Evolutionary conservation across 2,329 filamentous ascomycete species (phyloP).

Genomic region (Paecilomyces formosus): DNA sequence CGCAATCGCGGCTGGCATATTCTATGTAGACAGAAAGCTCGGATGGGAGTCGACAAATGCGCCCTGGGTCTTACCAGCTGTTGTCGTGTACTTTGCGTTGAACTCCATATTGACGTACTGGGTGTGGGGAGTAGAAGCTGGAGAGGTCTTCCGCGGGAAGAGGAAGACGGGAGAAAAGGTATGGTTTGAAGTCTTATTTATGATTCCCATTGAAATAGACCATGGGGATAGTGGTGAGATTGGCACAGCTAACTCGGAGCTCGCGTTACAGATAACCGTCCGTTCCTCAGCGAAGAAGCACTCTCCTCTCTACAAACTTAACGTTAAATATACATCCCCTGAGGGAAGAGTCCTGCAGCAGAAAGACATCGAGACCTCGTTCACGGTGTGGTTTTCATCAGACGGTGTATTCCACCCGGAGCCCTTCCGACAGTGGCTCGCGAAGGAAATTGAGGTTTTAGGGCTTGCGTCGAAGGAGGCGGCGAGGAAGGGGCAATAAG

Average conservation of each 20-base stretch:
- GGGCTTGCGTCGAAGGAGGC: constrained; percentile 39
- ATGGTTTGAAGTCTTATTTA: constrained; percentile 12
- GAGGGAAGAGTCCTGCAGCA: constrained; percentile 33
- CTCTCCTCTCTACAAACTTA: constrained; percentile 71
- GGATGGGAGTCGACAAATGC: constrained; percentile 80
- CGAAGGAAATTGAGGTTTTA: constrained; percentile 49
- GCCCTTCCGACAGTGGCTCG: constrained; percentile 56
- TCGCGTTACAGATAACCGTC: constrained; percentile 57
- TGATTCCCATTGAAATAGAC: not conserved
- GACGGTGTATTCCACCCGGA: constrained; percentile 54
- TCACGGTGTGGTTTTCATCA: constrained; percentile 53
- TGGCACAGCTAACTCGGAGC: constrained; percentile 1
- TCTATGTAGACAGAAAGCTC: constrained; percentile 84
- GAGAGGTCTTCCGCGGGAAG: constrained; percentile 72
- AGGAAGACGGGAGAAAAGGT: constrained; percentile 59
- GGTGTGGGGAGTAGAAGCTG: constrained; percentile 76
- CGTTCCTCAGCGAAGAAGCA: constrained; percentile 68
- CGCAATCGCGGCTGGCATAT: constrained; percentile 70
- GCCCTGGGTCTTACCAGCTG: constrained; percentile 69
- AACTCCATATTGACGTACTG: constrained; percentile 75
- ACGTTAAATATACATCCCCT: constrained; percentile 44
- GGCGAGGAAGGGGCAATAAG: constrained; percentile 20
- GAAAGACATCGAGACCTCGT: constrained; percentile 47
- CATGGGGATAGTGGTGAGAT: not conserved
- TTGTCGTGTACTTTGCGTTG: constrained; percentile 68